Conservation (phyloP, 2,329 filamentous ascomycete genomes). For the Elsinoe perseae region DNA sequence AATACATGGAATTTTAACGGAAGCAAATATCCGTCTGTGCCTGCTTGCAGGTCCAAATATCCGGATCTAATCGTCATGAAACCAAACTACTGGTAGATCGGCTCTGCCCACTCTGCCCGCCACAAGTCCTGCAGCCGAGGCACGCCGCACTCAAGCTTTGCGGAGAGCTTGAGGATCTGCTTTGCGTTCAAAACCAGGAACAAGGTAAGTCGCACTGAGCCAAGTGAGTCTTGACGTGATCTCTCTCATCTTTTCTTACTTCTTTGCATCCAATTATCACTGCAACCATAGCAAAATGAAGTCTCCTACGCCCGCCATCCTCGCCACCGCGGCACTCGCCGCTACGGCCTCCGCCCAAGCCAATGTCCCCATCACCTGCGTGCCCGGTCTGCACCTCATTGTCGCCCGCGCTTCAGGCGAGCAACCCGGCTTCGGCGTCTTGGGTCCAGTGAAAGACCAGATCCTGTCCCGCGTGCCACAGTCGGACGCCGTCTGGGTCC, state of each 20-base stretch:
- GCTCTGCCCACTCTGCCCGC: background rate
- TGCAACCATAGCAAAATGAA: background rate
- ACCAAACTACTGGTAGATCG: conserved; percentile 3
- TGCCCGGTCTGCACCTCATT: background rate
- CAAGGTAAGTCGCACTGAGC: background rate
- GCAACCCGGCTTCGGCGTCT: background rate
- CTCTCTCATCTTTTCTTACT: background rate
- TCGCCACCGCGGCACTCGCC: background rate
- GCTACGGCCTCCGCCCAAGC: background rate
- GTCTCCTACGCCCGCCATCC: background rate
- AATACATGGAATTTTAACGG: background rate
- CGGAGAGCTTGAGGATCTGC: background rate
- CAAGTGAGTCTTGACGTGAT: background rate
- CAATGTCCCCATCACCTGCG: conserved; percentile 3
- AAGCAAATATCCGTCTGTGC: background rate
- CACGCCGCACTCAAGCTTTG: background rate
- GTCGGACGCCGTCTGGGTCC: conserved; percentile 1
- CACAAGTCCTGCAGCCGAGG: background rate
- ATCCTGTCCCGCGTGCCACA: background rate
- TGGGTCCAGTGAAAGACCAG: background rate
- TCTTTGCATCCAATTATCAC: background rate
- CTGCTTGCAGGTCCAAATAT: background rate
- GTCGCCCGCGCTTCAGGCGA: conserved; percentile 9
- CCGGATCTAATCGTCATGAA: conserved; percentile 2
- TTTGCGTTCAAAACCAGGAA: background rate